These are phyloP conservation scores for Nitzschia palea DNA, from an alignment of 108 stramenopile genomes.

Conservation along the genomic window DNA sequence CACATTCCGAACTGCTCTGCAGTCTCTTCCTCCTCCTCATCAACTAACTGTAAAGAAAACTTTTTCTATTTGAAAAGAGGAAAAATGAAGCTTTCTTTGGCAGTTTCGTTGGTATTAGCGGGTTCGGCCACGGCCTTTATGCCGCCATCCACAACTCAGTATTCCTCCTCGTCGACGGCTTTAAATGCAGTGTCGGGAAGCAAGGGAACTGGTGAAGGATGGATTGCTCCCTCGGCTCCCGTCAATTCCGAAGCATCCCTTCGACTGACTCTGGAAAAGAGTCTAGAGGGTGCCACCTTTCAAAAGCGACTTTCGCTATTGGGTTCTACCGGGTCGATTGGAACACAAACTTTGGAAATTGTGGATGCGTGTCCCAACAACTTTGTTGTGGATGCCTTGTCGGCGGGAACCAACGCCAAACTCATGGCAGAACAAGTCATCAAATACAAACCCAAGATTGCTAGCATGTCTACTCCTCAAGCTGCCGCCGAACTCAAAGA, in stretches of 20 bases:
- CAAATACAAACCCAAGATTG: constrained; percentile 83
- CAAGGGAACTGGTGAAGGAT: constrained; percentile 78
- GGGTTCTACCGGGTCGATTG: constrained; percentile 93
- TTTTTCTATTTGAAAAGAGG: too few species aligned
- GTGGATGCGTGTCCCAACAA: constrained; percentile 92
- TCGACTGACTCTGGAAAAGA: constrained; percentile 62
- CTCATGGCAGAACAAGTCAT: constrained; percentile 92
- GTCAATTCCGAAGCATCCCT: constrained; percentile 74
- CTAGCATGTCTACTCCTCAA: constrained; percentile 61
- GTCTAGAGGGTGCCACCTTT: constrained; percentile 78
- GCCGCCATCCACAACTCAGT: neutral
- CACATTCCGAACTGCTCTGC: neutral
- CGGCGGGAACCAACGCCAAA: constrained; percentile 84
- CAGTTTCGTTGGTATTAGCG: neutral
- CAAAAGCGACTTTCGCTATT: constrained; percentile 84
- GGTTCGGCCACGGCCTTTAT: neutral
- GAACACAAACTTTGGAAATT: constrained; percentile 96
- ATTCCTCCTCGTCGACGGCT: neutral
- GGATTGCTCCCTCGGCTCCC: constrained; percentile 77
- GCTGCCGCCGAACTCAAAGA: constrained; percentile 59
- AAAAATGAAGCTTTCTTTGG: constrained; percentile 5
- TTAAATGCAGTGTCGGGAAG: constrained; percentile 39
- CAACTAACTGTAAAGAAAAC: neutral
- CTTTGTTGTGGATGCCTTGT: constrained; percentile 90
- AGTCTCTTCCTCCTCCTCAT: neutral